Conservation (phyloP, 1,284 basidiomycete species). For the Cutaneotrichosporon spelunceum region DNA sequence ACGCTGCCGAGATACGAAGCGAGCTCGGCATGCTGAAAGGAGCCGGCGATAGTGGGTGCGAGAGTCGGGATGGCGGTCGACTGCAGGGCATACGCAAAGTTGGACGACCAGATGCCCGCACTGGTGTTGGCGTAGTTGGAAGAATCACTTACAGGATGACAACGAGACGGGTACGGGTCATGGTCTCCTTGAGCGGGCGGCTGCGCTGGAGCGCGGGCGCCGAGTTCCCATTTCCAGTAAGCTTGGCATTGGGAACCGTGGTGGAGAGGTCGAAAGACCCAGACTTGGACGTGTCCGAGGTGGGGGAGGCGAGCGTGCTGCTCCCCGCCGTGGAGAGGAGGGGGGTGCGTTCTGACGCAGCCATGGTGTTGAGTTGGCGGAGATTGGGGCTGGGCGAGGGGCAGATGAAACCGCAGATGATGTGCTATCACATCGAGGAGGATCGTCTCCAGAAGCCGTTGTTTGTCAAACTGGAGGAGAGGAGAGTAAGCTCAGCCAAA, state of each 20-base stretch:
- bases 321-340: conserved; percentile 5
- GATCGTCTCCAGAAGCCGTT: no score
- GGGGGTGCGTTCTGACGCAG: conserved; percentile 3
- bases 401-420: no score
- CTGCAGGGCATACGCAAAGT: conserved; percentile 50
- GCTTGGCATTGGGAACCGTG: neutral
- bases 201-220: neutral
- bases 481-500: no score
- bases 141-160: neutral
- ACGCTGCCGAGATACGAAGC: conserved; percentile 47
- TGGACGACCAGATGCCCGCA: conserved; percentile 37
- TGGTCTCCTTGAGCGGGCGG: neutral
- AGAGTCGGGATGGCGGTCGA: conserved; percentile 48
- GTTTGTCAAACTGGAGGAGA: no score
- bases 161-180: neutral
- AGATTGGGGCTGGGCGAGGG: neutral
- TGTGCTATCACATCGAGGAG: no score
- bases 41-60: conserved; percentile 34
- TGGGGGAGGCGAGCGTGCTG: neutral
- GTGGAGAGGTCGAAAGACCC: neutral
- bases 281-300: neutral
- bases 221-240: neutral
- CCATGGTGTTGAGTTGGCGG: neutral
- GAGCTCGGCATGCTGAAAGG: conserved; percentile 48
- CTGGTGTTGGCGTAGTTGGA: conserved; percentile 8